Base-by-base conservation (phyloP, 805 yeast species). In the Scheffersomyces ergatensis region DNA sequence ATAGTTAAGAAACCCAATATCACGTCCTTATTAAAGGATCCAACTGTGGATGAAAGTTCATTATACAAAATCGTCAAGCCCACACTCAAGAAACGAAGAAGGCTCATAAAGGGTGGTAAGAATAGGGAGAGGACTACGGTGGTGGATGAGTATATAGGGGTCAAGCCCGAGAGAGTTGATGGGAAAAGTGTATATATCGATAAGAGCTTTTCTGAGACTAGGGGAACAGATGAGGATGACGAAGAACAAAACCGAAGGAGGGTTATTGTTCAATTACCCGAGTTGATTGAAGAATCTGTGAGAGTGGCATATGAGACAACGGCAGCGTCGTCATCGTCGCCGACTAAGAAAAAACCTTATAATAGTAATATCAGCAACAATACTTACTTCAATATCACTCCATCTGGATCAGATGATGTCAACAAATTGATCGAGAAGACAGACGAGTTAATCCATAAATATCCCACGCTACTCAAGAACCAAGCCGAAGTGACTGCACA, bases 11-110 rank as follows among this genome's bases (percentile, higher is more conserved):
- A 66, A 36, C 79, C 80, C 11, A 67, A 70, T 21, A 80, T 82
- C 42, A 78, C 82, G 2, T 62, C 70, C 16, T 60, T 83, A n/a
- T 60, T 83, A 16, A 68, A 83, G 48, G 89, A 83, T 55, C 79
- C 84, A 3, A 76, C 77, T 26, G 57, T 52, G 0, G 69, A 71
- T 29, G 85, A 81, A 48, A 75, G 65, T 26, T 63, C 77, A 2
- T 56, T 82, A 26, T 82, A 78, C 51, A 65, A 60, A 26, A 65
- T 76, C 6, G 65, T 65, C 36, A 52, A 50, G 19, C 54, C 57
- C 5, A 30, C 15, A 30, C 31, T 34, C 9, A 29, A 12, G 31
- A 23, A 38, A 23, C 17, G 18, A 29, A 29, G 32, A 12, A n/a
- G n/a, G n/a, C 8, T 25, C 8, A 25, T 13, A 5, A 29, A 5